These are phyloP conservation scores for Pseudocercospora eumusae DNA, from an alignment of 2,329 filamentous ascomycete species.

Conservation along the genomic window DNA sequence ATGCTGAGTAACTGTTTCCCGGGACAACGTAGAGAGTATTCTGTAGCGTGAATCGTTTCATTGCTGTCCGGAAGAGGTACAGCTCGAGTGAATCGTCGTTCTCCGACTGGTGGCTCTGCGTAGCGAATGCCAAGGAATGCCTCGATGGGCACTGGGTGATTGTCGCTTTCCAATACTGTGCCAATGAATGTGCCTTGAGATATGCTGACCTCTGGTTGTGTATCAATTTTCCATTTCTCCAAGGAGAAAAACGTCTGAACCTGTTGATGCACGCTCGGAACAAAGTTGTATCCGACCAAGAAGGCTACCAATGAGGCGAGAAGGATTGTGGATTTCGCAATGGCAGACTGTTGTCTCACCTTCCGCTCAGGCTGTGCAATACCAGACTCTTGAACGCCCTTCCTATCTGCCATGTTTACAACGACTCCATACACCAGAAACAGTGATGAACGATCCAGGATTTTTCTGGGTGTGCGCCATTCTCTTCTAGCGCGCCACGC, in stretches of 20 bases:
- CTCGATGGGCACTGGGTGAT: constrained; percentile 31
- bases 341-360: constrained; percentile 1
- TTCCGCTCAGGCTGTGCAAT: neutral
- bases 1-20: constrained; percentile 33
- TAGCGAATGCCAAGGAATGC: constrained; percentile 49
- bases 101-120: constrained; percentile 48
- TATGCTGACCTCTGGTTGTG: constrained; percentile 22
- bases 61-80: constrained; percentile 43
- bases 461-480: constrained; percentile 1
- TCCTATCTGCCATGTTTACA: constrained; percentile 3
- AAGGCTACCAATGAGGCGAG: constrained; percentile 27
- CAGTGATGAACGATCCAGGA: neutral
- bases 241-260: constrained; percentile 28
- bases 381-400: constrained; percentile 3
- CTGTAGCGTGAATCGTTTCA: constrained; percentile 41
- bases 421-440: neutral
- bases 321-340: constrained; percentile 18
- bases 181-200: constrained; percentile 31
- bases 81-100: constrained; percentile 57
- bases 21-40: constrained; percentile 32
- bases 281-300: constrained; percentile 27
- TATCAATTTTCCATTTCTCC: constrained; percentile 23
- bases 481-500: constrained; percentile 6
- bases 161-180: constrained; percentile 23
- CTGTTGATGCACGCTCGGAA: constrained; percentile 22